These are phyloP conservation scores for Magnolia changhungtana DNA, from an alignment of 164 flowering plant species.

Conservation along the genomic window DNA sequence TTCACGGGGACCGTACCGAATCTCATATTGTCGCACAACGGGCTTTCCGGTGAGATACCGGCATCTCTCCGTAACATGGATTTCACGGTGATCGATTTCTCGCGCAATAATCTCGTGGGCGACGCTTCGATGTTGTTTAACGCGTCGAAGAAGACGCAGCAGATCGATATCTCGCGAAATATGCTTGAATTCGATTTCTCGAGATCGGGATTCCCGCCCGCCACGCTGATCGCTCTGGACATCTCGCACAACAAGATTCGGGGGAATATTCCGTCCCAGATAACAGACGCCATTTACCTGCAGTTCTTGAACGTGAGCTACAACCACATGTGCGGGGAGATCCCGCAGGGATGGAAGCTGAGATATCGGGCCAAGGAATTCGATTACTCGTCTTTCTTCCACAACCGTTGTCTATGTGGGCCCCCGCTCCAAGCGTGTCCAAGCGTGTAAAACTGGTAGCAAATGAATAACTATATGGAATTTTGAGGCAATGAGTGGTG, in stretches of 20 bases:
- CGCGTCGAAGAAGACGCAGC: slow-evolving; percentile 24
- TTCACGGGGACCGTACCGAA: slow-evolving; percentile 13
- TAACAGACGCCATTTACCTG: slow-evolving; percentile 15
- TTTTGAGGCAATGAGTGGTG: too few species aligned
- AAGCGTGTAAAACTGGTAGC: too few species aligned
- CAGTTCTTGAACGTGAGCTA: slow-evolving; percentile 33
- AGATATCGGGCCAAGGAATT: background rate
- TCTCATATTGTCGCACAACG: slow-evolving; percentile 57
- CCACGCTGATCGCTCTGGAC: slow-evolving; percentile 32
- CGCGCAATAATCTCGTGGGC: slow-evolving; percentile 43
- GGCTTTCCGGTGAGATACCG: slow-evolving; percentile 57
- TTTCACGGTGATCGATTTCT: slow-evolving; percentile 36
- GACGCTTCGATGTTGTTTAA: slow-evolving; percentile 45
- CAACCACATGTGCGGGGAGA: slow-evolving; percentile 29
- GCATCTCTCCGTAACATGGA: slow-evolving; percentile 32
- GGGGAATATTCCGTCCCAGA: slow-evolving; percentile 39
- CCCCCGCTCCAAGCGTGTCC: slow-evolving; percentile 17
- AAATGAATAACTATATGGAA: too few species aligned
- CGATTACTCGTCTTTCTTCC: slow-evolving; percentile 12
- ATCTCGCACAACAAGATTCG: slow-evolving; percentile 45
- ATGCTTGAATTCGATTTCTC: slow-evolving; percentile 53
- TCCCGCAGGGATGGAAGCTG: background rate
- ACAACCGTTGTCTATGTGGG: slow-evolving; percentile 30
- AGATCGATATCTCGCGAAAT: slow-evolving; percentile 47
- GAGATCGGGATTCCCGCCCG: slow-evolving; percentile 28